These are phyloP conservation scores for Ligustrum vulgare DNA, from an alignment of 257 asterid species.

Conservation along the genomic window DNA sequence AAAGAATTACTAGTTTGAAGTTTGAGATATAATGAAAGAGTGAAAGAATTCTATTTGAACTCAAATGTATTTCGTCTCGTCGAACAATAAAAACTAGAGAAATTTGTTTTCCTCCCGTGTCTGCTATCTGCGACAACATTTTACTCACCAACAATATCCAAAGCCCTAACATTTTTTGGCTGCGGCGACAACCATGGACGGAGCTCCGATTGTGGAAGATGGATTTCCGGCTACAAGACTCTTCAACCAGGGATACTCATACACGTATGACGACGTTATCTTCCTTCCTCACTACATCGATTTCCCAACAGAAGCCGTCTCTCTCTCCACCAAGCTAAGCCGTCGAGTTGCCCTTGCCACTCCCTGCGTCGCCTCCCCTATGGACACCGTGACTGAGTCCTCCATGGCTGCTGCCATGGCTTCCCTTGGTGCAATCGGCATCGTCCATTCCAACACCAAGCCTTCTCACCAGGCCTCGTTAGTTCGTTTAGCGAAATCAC, in stretches of 20 bases:
- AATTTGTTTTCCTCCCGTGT: too few species aligned
- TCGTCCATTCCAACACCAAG: constrained; percentile 68
- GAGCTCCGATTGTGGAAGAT: constrained; percentile 45
- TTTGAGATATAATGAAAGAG: too few species aligned
- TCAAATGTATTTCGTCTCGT: too few species aligned
- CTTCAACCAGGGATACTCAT: constrained; percentile 85
- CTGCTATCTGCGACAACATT: too few species aligned
- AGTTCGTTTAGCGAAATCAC: constrained; percentile 65
- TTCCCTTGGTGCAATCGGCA: constrained; percentile 71
- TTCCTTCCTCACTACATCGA: constrained; percentile 93
- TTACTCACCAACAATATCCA: not conserved
- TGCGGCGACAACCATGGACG: constrained; percentile 29
- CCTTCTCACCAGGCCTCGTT: constrained; percentile 54
- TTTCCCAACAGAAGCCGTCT: constrained; percentile 75
- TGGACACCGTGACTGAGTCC: constrained; percentile 91
- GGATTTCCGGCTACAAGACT: constrained; percentile 64
- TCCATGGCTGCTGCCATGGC: constrained; percentile 95
- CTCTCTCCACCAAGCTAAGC: constrained; percentile 71
- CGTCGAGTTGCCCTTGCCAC: constrained; percentile 57
- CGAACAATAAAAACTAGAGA: too few species aligned
- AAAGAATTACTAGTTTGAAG: too few species aligned
- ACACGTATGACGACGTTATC: constrained; percentile 89
- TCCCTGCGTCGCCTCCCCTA: constrained; percentile 90
- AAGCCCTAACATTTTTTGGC: not conserved
- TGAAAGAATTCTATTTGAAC: too few species aligned